Evolutionary conservation across 352 stramenopile species (phyloP).

Genomic region (Phytophthora podocarpi): DNA sequence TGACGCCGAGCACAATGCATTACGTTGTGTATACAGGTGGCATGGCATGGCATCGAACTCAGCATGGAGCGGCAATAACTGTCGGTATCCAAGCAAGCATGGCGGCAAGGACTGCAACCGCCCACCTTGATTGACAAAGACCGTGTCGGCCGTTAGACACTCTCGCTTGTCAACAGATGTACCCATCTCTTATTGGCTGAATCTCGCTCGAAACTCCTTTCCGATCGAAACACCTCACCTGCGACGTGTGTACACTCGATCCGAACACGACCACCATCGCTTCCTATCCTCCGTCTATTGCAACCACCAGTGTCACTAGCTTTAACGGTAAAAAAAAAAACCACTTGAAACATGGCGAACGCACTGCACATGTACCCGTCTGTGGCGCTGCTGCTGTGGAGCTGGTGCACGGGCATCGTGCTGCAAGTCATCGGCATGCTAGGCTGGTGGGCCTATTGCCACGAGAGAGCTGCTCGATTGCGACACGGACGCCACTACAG

Average conservation of each 20-base stretch:
- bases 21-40: too few species aligned
- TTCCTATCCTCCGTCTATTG: too few species aligned
- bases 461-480: constrained; percentile 4
- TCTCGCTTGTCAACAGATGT: background rate
- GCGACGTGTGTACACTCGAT: constrained; percentile 35
- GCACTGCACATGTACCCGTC: constrained; percentile 55
- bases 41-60: too few species aligned
- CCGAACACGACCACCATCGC: too few species aligned
- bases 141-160: constrained; percentile 20
- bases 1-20: too few species aligned
- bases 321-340: too few species aligned
- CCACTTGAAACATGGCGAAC: constrained; percentile 42
- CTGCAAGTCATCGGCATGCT: constrained; percentile 40
- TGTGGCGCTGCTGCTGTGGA: constrained; percentile 31
- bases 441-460: constrained; percentile 29
- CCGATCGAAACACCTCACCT: constrained; percentile 3
- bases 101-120: too few species aligned
- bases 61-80: too few species aligned
- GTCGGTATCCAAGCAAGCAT: too few species aligned
- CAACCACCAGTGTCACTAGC: too few species aligned
- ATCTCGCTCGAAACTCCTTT: constrained; percentile 4
- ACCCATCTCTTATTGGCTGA: constrained; percentile 10
- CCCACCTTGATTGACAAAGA: too few species aligned
- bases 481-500: constrained; percentile 2
- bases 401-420: constrained; percentile 32